A percentile compares a stretch with the other conserved stretches of the same genome.
These are phyloP conservation scores for Dioscorea cayenensis DNA, from an alignment of 116 monocot genomes.

Conservation along the genomic window DNA sequence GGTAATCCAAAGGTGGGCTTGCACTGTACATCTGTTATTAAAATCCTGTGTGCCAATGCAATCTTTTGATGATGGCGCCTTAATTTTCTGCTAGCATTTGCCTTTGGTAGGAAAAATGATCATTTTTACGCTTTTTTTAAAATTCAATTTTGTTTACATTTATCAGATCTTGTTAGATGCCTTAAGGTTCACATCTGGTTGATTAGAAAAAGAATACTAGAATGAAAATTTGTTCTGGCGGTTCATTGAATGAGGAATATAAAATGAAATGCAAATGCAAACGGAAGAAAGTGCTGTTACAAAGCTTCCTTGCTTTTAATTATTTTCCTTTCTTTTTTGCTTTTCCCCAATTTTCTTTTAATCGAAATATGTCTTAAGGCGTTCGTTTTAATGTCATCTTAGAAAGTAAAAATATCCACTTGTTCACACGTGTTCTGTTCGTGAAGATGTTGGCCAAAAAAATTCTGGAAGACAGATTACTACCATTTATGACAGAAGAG, in stretches of 20 bases:
- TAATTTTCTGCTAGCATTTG: background rate
- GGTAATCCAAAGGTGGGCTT: conserved; percentile 85
- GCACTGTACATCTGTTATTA: background rate
- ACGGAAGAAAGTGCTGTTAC: background rate
- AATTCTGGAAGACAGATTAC: conserved; percentile 61
- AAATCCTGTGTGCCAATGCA: background rate
- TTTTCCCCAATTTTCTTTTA: background rate
- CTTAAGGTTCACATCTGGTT: too few relatives aligned
- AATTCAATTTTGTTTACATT: too few relatives aligned
- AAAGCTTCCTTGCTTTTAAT: background rate
- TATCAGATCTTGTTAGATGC: too few relatives aligned
- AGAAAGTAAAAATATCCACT: conserved; percentile 5
- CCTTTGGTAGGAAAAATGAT: background rate
- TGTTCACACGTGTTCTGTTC: conserved; percentile 2
- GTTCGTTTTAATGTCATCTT: background rate
- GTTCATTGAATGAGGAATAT: too few relatives aligned
- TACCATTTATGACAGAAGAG: conserved; percentile 70
- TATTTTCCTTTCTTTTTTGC: background rate
- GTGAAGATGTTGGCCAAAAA: conserved; percentile 94
- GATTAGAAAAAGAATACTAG: too few relatives aligned
- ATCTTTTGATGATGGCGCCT: background rate
- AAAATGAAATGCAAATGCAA: too few relatives aligned
- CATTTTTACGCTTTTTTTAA: background rate
- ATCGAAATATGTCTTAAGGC: background rate
- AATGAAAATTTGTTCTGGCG: too few relatives aligned